Percentiles rank a stretch among this genome's conserved stretches.
phyloP scores from a whole-genome alignment of 257 asterid species.

The Anisodus acutangulus region DNA sequence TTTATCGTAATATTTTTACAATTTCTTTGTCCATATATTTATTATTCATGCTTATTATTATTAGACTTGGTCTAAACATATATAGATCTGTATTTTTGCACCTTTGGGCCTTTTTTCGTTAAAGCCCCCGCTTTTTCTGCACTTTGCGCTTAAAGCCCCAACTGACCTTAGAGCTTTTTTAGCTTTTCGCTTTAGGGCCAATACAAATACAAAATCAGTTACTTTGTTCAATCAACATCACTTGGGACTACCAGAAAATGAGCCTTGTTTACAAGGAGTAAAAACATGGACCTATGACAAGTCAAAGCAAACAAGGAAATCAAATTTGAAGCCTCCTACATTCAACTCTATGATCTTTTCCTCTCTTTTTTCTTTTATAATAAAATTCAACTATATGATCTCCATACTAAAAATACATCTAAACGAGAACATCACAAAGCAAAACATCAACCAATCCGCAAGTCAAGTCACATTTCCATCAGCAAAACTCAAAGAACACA shows the following conservation, averaged over 20 bases:
- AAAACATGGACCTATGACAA: neutral
- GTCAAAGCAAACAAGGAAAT: conserved; percentile 15
- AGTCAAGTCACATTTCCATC: conserved; percentile 11
- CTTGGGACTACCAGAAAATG: too few relatives aligned
- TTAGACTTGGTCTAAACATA: too few relatives aligned
- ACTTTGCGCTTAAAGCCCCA: too few relatives aligned
- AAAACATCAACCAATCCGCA: neutral
- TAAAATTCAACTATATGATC: neutral
- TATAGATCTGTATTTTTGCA: too few relatives aligned
- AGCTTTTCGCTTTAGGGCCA: neutral
- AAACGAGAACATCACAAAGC: neutral
- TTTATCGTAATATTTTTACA: too few relatives aligned
- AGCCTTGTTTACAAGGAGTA: neutral
- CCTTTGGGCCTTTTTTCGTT: too few relatives aligned
- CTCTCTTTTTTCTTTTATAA: too few relatives aligned
- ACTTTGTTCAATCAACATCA: neutral
- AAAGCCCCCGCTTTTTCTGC: too few relatives aligned
- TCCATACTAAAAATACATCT: conserved; percentile 14
- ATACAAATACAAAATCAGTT: neutral
- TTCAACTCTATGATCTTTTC: conserved; percentile 7
- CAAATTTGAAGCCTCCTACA: neutral
- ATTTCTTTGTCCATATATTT: too few relatives aligned
- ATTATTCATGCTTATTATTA: too few relatives aligned
- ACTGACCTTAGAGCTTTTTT: too few relatives aligned
- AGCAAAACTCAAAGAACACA: neutral